phyloP scores from a whole-genome alignment of 2,329 filamentous ascomycete genomes.

The Sporothrix variecibatus region DNA sequence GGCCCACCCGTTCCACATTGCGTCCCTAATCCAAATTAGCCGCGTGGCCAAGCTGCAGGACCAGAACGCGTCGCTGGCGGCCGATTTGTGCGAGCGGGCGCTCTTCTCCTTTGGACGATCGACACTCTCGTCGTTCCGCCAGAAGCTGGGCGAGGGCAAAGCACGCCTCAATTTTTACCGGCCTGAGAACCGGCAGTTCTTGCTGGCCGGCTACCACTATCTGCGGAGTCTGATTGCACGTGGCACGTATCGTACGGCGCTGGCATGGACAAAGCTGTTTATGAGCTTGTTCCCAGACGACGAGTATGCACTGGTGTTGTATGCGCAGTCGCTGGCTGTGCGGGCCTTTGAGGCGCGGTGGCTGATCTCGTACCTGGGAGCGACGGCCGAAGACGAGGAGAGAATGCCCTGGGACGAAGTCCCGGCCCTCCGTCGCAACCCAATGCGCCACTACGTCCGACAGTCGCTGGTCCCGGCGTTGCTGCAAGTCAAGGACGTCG shows the following conservation, averaged over 20 bases:
- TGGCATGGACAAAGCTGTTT: conserved; percentile 90
- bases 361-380: conserved; percentile 68
- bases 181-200: conserved; percentile 89
- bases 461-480: conserved; percentile 78
- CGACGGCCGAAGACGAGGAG: conserved; percentile 37
- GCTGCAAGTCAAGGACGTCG: conserved; percentile 66
- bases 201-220: conserved; percentile 86
- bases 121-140: conserved; percentile 78
- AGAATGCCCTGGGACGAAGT: neutral
- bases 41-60: conserved; percentile 16
- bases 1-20: conserved; percentile 55
- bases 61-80: conserved; percentile 74
- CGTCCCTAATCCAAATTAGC: conserved; percentile 4
- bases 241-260: conserved; percentile 88
- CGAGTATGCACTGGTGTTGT: conserved; percentile 78
- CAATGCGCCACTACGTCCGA: conserved; percentile 62
- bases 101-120: conserved; percentile 93
- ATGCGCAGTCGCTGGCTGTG: conserved; percentile 83
- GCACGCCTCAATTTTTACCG: conserved; percentile 79
- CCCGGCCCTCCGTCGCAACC: conserved; percentile 24
- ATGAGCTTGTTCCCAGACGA: conserved; percentile 74
- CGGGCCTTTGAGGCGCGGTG: conserved; percentile 75
- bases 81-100: conserved; percentile 85
- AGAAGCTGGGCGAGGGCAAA: conserved; percentile 72
- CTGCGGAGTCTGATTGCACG: conserved; percentile 82